phyloP scores from a whole-genome alignment of 768 basidiomycete genomes.

The Leccinum variicolor region DNA sequence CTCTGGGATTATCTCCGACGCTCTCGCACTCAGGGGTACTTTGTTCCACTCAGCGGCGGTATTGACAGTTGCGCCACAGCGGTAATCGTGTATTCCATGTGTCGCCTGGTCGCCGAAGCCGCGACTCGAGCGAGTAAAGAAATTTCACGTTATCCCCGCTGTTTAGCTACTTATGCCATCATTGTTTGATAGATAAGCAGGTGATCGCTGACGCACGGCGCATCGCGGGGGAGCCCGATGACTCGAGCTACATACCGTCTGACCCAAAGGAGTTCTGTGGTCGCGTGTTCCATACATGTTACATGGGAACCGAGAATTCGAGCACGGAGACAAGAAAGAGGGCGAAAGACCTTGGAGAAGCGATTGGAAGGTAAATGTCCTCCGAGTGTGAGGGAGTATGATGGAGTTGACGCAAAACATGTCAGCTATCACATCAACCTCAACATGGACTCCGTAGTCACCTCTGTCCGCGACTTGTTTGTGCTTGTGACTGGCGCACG shows the following conservation, averaged over 20 bases:
- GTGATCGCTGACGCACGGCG: constrained; percentile 90
- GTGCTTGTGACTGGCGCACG: constrained; percentile 70
- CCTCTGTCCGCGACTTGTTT: constrained; percentile 81
- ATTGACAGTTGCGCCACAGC: constrained; percentile 98
- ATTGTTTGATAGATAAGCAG: constrained; percentile 54
- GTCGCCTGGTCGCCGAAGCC: constrained; percentile 82
- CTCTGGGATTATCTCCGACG: constrained; percentile 99
- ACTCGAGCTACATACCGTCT: constrained; percentile 77
- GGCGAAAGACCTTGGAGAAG: constrained; percentile 81
- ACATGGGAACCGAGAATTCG: constrained; percentile 99
- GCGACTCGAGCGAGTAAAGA: constrained; percentile 64
- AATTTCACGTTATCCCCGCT: background rate
- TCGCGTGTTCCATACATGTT: constrained; percentile 95
- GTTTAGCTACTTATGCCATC: background rate
- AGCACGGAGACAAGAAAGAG: constrained; percentile 79
- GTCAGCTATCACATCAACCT: constrained; percentile 88
- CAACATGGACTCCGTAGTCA: constrained; percentile 93
- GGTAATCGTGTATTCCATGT: constrained; percentile 96
- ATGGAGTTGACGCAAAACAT: background rate
- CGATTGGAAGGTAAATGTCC: constrained; percentile 76
- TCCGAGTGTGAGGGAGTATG: background rate
- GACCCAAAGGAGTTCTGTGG: constrained; percentile 85
- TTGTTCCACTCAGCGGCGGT: constrained; percentile 92
- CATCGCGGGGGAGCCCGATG: constrained; percentile 80
- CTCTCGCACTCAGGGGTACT: constrained; percentile 92